Evolutionary conservation across 345 rosid genomes (phyloP).

Genomic region (Arabis alpina): DNA sequence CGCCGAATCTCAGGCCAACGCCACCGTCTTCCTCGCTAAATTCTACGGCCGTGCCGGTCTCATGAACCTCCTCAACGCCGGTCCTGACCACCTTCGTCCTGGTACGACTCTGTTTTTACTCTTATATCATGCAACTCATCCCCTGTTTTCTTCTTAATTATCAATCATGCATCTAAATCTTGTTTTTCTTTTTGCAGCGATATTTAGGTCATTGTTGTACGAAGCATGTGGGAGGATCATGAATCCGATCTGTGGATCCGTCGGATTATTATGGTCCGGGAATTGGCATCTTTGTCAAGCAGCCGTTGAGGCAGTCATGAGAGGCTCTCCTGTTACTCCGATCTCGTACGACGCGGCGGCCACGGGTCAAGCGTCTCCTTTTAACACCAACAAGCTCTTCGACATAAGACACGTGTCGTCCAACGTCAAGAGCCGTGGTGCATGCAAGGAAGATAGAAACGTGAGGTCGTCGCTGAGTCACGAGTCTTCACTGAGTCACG

Average conservation of each 20-base stretch:
- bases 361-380: constrained; percentile 72
- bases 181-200: constrained; percentile 49
- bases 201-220: constrained; percentile 89
- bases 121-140: not conserved
- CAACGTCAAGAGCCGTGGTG: constrained; percentile 33
- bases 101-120: constrained; percentile 44
- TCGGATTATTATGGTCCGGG: constrained; percentile 90
- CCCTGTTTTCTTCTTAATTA: not conserved
- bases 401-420: constrained; percentile 91
- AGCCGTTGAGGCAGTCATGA: constrained; percentile 91
- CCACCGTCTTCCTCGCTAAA: constrained; percentile 96
- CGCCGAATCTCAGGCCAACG: constrained; percentile 91
- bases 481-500: constrained; percentile 89
- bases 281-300: constrained; percentile 96
- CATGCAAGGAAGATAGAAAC: constrained; percentile 38
- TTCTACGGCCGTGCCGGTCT: constrained; percentile 97
- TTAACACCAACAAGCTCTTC: constrained; percentile 54
- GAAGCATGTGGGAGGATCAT: constrained; percentile 98
- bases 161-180: constrained; percentile 12
- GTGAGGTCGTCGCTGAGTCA: constrained; percentile 58
- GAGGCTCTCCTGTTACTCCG: constrained; percentile 79
- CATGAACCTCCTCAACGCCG: constrained; percentile 95
- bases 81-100: constrained; percentile 95
- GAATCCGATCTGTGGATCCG: constrained; percentile 96
- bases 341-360: constrained; percentile 73